A percentile compares a stretch with the other conserved stretches of the same genome.
phyloP scores from a whole-genome alignment of 768 basidiomycete species.

The Suillus paluster region DNA sequence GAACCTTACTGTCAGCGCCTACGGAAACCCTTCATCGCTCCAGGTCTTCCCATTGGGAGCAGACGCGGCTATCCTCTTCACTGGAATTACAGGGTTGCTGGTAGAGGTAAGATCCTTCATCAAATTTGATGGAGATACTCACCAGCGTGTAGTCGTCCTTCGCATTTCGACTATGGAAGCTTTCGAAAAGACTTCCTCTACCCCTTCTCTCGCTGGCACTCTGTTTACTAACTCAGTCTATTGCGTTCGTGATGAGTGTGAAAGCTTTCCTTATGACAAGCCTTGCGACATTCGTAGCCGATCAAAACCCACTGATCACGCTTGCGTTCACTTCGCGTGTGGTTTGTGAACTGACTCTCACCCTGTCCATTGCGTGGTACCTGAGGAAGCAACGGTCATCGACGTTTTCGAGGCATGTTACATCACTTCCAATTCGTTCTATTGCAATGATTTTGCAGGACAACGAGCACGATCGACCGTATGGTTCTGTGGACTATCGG shows the following conservation, averaged over 20 bases:
- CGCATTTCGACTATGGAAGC: slow-evolving; percentile 1
- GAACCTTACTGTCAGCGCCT: background rate
- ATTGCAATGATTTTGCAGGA: background rate
- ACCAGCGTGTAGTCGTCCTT: background rate
- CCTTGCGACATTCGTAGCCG: background rate
- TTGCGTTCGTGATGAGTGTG: background rate
- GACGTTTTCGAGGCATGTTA: background rate
- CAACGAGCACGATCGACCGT: background rate
- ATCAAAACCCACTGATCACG: background rate
- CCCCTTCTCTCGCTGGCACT: slow-evolving; percentile 5
- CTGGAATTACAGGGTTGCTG: background rate
- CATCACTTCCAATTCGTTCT: background rate
- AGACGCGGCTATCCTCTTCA: background rate
- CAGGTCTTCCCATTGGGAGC: background rate
- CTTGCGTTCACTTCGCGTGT: background rate
- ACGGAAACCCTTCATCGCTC: background rate
- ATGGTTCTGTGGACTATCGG: slow-evolving; percentile 7
- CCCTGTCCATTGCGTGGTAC: background rate
- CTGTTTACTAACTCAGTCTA: background rate
- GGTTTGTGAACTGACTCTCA: background rate
- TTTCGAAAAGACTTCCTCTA: background rate
- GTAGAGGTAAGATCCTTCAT: background rate
- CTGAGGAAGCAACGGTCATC: background rate
- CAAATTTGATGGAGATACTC: background rate
- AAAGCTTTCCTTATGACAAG: background rate